Base-by-base conservation (phyloP, 2,329 filamentous ascomycete genomes). In the Calonectria pauciramosa region DNA sequence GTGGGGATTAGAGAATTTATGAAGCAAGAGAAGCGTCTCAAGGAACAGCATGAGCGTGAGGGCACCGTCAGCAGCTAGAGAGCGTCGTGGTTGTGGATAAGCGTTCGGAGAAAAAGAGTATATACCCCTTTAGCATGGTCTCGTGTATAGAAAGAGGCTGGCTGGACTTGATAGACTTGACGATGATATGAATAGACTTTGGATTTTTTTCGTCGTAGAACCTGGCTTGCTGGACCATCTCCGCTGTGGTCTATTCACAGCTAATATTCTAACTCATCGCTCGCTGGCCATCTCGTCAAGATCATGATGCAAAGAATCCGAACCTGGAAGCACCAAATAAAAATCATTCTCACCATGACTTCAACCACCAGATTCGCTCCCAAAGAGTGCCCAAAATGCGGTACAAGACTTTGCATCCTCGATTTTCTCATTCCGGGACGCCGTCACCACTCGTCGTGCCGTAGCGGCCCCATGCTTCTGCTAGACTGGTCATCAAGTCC, bases 1-100 rank as follows among this genome's bases (percentile, higher is more conserved):
- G 94, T 99, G 13, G 97, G 96, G 0, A 98, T 99, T 78, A 89
- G 95, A 75, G 96, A 98, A 84, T 99, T 99, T 82, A 99, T 99
- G 96, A 95, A 94, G 88, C 96, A 94, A 74, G 97, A 99, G 88
- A 99, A 99, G 90, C 93, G 89, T 84, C 85, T 99, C 75, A 96
- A 95, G 85, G 89, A 94, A 84, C 94, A 92, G 84, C 94, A 96
- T 83, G 84, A 86, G 80, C 86, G 88, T 67, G 91, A 92, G 70
- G 87, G 89, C n/a, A 87, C 86, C 2, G 67, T 82, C n/a, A 87
- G 87, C 1, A 86, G 85, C n/a, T 88, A 32, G 70, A 67, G 56
- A 52, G 52, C 52, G 20, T 8, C 4, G 32, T 28, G 20, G n/a
- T 38, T 56, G 56, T 30, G 51, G 10, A 23, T 41, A 49, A 34